phyloP scores from a whole-genome alignment of 192 early-diverging fungal genomes.

The Oehlia diaphana region DNA sequence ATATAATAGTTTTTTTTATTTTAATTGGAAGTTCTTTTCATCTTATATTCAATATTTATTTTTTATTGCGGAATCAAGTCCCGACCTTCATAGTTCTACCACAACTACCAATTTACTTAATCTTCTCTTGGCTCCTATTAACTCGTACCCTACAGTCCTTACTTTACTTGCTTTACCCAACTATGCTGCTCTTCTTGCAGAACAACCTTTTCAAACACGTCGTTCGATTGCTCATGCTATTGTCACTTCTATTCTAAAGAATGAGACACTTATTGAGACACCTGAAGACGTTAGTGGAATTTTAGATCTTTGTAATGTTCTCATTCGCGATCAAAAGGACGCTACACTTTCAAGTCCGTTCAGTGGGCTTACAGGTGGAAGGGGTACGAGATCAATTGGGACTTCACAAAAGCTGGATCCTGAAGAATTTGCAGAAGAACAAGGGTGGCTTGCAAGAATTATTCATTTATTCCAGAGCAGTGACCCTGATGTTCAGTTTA shows the following conservation, averaged over 20 bases:
- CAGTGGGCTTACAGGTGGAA: slow-evolving; percentile 32
- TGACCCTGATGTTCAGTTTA: slow-evolving; percentile 77
- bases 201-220: slow-evolving; percentile 82
- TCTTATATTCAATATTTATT: background rate
- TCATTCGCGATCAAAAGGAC: slow-evolving; percentile 82
- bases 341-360: slow-evolving; percentile 50
- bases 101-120: slow-evolving; percentile 77
- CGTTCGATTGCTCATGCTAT: slow-evolving; percentile 80
- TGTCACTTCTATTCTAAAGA: slow-evolving; percentile 67
- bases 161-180: slow-evolving; percentile 70
- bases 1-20: too few relatives aligned
- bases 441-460: slow-evolving; percentile 81
- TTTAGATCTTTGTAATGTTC: slow-evolving; percentile 77
- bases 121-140: slow-evolving; percentile 81
- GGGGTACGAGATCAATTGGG: slow-evolving; percentile 3
- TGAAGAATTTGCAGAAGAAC: slow-evolving; percentile 91
- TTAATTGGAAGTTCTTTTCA: background rate
- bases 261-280: slow-evolving; percentile 64
- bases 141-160: slow-evolving; percentile 69
- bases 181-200: slow-evolving; percentile 80
- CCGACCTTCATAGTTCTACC: slow-evolving; percentile 68
- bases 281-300: slow-evolving; percentile 78
- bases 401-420: slow-evolving; percentile 61
- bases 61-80: slow-evolving; percentile 23
- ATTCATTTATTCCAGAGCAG: slow-evolving; percentile 72